Base-by-base conservation (phyloP, 495 filamentous ascomycete genomes). In the Hypoxylon rickii region DNA sequence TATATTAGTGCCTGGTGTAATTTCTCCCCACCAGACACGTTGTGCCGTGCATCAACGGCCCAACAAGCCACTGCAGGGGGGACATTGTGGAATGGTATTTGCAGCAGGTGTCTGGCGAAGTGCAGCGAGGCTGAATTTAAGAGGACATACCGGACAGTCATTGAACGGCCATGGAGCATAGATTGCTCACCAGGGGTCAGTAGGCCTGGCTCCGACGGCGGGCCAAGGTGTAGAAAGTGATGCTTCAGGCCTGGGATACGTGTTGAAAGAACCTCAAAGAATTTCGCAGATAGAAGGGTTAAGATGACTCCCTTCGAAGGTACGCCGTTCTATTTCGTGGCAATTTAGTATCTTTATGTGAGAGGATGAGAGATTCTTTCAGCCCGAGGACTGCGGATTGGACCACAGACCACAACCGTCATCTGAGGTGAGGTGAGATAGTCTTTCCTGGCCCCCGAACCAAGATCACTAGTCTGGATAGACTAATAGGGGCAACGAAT, bases 261-360 rank as follows among this genome's bases (percentile, higher is more conserved):
- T 13, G 79, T 69, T 3, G 77, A 61, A 50, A 97, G 86, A 44
- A 91, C 76, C 15, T 79, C 63, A 79, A 97, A 96, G 94, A 92
- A 97, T 71, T 89, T 84, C 45, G 83, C 80, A 17, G 89, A 91
- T 69, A 92, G 83, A 51, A 88, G 84, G 20, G 90, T 96, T 16
- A 98, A 84, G 40, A 97, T 79, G 59, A 80, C 73, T 55, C 94
- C 94, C 76, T 96, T 97, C 61, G 83, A 73, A 3, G 89, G 88
- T 38, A 97, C 83, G 37, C 92, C 92, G 80, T 96, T 96, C 65
- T 79, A 13, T 36, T 38, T 10, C 8, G 34, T 38, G 11, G 32
- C 32, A 34, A 12, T 7, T 38, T 38, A 38, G 34, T 15, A 17
- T 34, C 32, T 7, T 3, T 12, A 34, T 7, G 12, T 10, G 4